A percentile compares a stretch with the other conserved stretches of the same genome.
phyloP scores from a whole-genome alignment of 2,329 filamentous ascomycete species.

The Aspergillus neoniger region DNA sequence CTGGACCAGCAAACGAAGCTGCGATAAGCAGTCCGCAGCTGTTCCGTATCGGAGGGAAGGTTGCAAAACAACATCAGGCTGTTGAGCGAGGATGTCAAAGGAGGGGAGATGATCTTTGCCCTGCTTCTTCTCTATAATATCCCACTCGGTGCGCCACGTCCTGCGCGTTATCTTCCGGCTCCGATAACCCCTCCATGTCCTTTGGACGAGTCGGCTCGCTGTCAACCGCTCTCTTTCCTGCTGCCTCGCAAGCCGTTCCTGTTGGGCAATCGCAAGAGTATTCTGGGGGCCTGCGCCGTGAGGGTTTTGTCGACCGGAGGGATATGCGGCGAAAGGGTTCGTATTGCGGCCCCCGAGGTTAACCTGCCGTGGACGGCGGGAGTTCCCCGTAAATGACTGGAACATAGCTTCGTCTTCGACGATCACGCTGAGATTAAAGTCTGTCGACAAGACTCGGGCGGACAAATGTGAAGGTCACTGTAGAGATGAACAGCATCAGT shows the following conservation, averaged over 20 bases:
- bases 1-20: constrained; percentile 68
- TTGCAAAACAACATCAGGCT: constrained; percentile 53
- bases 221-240: constrained; percentile 75
- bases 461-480: constrained; percentile 12
- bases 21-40: constrained; percentile 46
- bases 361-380: constrained; percentile 83
- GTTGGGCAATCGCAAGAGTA: constrained; percentile 81
- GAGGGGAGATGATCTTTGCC: constrained; percentile 33
- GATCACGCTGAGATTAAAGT: constrained; percentile 12
- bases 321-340: constrained; percentile 72
- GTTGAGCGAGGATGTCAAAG: constrained; percentile 39
- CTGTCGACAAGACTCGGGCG: constrained; percentile 10
- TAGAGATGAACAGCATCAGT: constrained; percentile 16
- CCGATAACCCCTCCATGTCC: constrained; percentile 76
- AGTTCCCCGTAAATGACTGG: constrained; percentile 84
- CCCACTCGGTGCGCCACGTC: constrained; percentile 63
- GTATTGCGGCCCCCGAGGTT: constrained; percentile 83
- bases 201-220: constrained; percentile 74
- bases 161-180: constrained; percentile 61
- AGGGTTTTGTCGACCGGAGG: constrained; percentile 59
- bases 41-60: constrained; percentile 36
- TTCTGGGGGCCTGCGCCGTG: constrained; percentile 67
- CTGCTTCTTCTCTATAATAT: constrained; percentile 54
- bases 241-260: constrained; percentile 78
- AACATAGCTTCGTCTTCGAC: constrained; percentile 64